Evolutionary conservation across 2,329 filamentous ascomycete genomes (phyloP).

Genomic region (Colletotrichum noveboracense): DNA sequence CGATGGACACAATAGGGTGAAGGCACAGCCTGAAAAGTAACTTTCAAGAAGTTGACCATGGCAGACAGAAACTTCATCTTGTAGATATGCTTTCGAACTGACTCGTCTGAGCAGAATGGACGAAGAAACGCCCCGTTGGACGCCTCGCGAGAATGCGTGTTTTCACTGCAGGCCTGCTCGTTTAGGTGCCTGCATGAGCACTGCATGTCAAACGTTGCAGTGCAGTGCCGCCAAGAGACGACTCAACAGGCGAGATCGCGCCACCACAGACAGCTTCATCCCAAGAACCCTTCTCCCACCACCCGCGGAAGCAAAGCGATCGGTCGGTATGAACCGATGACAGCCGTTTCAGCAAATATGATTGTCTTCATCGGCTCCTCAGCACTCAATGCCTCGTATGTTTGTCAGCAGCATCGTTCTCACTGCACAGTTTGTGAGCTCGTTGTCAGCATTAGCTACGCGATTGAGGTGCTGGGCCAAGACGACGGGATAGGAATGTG

Average conservation of each 20-base stretch:
- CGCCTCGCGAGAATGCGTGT: neutral
- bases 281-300: neutral
- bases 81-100: neutral
- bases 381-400: neutral
- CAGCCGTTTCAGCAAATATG: neutral
- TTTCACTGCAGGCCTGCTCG: neutral
- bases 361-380: neutral
- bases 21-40: neutral
- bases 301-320: neutral
- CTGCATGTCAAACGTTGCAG: neutral
- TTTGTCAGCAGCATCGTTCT: neutral
- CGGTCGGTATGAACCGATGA: neutral
- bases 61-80: neutral
- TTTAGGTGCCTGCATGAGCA: neutral
- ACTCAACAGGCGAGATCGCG: neutral
- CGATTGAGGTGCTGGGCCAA: neutral
- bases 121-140: neutral
- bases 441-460: neutral
- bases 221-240: neutral
- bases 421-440: neutral
- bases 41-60: neutral
- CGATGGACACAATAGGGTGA: neutral
- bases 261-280: neutral
- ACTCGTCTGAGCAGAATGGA: neutral
- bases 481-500: slow-evolving; percentile 1